Conservation (phyloP, 2,329 filamentous ascomycete species). For the Aspergillus vadensis region DNA sequence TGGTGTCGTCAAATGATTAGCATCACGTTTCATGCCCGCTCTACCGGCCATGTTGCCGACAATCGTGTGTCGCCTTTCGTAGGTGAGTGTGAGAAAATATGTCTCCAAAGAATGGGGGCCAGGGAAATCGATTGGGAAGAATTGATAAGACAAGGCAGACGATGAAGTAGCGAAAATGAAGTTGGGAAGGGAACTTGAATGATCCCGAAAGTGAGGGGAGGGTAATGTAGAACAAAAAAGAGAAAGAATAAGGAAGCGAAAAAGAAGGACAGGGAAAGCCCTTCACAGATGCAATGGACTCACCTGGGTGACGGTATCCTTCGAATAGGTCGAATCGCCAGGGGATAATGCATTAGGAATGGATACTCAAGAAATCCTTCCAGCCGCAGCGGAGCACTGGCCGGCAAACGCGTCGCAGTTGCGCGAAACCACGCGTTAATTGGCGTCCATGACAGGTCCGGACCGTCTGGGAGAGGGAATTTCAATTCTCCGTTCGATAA, state of each 20-base stretch:
- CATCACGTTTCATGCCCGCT: slow-evolving; percentile 66
- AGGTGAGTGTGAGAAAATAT: not conserved
- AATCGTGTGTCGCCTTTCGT: not conserved
- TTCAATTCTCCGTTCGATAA: not conserved
- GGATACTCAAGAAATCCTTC: not conserved
- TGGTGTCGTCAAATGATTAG: slow-evolving; percentile 46
- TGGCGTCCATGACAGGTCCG: not conserved
- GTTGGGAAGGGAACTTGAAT: not conserved
- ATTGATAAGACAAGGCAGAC: not conserved
- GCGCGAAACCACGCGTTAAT: slow-evolving; percentile 4
- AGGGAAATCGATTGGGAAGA: not conserved
- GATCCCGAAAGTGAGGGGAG: not conserved
- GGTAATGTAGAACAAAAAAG: not conserved
- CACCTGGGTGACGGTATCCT: not conserved
- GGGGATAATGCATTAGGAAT: not conserved
- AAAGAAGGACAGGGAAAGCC: too few relatives aligned
- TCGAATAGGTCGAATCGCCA: not conserved
- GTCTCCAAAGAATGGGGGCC: not conserved
- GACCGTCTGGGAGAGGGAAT: not conserved
- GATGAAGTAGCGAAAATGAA: not conserved
- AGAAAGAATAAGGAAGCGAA: not conserved
- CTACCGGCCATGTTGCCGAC: slow-evolving; percentile 33
- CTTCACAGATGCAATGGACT: not conserved
- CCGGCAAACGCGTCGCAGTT: slow-evolving; percentile 10
- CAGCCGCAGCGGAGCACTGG: not conserved